phyloP scores from a whole-genome alignment of 208 protist species.

The Acanthamoeba healyi region DNA sequence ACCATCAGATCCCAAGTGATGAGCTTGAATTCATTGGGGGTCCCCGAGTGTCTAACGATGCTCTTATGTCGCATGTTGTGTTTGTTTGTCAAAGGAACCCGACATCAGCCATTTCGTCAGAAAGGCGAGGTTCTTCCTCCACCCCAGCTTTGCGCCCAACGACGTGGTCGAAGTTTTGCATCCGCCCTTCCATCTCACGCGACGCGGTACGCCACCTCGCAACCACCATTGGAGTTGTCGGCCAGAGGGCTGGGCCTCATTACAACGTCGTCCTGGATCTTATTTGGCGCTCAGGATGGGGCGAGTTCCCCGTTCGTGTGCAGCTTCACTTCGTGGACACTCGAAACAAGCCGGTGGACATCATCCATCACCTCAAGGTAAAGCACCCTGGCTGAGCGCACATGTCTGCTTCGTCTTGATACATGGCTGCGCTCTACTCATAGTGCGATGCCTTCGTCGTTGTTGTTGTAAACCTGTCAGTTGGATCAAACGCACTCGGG shows the following conservation, averaged over 20 bases:
- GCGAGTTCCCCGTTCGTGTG: slow-evolving; percentile 79
- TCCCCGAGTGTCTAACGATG: no score
- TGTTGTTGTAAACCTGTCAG: not conserved
- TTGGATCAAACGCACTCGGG: slow-evolving; percentile 70
- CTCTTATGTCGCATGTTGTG: not conserved
- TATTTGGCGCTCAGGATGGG: slow-evolving; percentile 70
- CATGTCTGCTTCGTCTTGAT: not conserved
- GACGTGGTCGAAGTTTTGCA: slow-evolving; percentile 79
- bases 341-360: slow-evolving; percentile 76
- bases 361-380: slow-evolving; percentile 69
- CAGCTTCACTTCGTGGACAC: slow-evolving; percentile 79
- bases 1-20: not conserved
- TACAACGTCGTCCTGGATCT: not conserved
- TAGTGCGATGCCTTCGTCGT: not conserved
- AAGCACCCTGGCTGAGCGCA: not conserved
- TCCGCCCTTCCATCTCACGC: slow-evolving; percentile 74
- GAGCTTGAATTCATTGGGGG: not conserved
- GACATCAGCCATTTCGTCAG: slow-evolving; percentile 58
- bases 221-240: no score
- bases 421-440: no score
- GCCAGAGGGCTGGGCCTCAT: no score
- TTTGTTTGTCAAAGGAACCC: not conserved
- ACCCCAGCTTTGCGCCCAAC: slow-evolving; percentile 79
- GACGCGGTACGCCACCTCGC: not conserved
- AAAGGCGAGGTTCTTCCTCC: slow-evolving; percentile 81